These are phyloP conservation scores for Candida suzukii DNA, from an alignment of 805 yeast species.

Conservation along the genomic window DNA sequence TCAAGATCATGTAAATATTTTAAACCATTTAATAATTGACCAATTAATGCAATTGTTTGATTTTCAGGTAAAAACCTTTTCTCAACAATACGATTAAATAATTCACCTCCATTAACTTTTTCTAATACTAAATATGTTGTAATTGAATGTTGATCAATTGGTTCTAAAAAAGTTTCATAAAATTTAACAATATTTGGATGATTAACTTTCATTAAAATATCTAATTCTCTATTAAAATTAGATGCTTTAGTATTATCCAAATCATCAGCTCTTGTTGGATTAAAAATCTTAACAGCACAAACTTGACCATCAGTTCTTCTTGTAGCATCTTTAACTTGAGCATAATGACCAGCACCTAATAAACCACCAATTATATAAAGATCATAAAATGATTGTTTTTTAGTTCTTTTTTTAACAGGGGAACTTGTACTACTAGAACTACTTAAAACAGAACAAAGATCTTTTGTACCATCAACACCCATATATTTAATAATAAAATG, in stretches of 20 bases:
- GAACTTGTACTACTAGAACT: constrained; percentile 4
- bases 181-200: constrained; percentile 69
- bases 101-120: constrained; percentile 68
- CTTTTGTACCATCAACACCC: not conserved
- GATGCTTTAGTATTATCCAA: constrained; percentile 17
- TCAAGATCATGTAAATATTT: constrained; percentile 87
- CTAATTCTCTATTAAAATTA: constrained; percentile 56
- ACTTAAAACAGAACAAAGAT: not conserved
- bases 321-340: constrained; percentile 68
- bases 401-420: constrained; percentile 9
- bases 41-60: constrained; percentile 55
- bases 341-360: constrained; percentile 74
- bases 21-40: constrained; percentile 53
- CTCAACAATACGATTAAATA: constrained; percentile 63
- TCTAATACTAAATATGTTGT: constrained; percentile 63
- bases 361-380: constrained; percentile 49
- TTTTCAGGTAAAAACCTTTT: constrained; percentile 55
- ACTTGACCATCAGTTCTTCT: constrained; percentile 49
- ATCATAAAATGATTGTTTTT: constrained; percentile 43
- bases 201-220: constrained; percentile 53
- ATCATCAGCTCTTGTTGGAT: constrained; percentile 27
- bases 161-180: constrained; percentile 47
- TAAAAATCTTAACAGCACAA: constrained; percentile 70
- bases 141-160: constrained; percentile 35
- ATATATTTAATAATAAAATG: constrained; percentile 23